Evolutionary conservation across 768 basidiomycete genomes (phyloP).

Genomic region (Macrocybe gigantea): DNA sequence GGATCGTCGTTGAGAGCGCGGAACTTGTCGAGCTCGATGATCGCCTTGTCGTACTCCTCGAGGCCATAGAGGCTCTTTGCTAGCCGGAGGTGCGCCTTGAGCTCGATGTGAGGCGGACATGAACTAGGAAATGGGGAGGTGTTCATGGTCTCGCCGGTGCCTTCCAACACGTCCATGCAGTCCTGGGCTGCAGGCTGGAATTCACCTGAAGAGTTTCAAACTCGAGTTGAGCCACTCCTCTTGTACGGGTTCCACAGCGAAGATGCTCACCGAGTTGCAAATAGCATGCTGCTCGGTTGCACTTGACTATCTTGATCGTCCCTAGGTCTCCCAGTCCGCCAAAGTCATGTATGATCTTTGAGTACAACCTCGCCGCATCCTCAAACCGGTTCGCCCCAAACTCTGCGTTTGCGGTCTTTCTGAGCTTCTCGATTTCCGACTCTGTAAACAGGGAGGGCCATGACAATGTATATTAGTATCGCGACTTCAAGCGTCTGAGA

Average conservation of each 20-base stretch:
- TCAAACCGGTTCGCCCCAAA: background rate
- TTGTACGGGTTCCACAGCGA: background rate
- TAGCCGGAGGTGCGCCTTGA: constrained; percentile 6
- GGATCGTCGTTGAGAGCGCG: constrained; percentile 1
- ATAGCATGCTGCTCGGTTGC: constrained; percentile 9
- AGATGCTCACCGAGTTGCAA: constrained; percentile 2
- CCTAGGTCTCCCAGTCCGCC: background rate
- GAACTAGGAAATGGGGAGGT: background rate
- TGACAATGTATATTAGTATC: too few species aligned
- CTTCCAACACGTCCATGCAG: background rate
- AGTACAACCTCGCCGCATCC: constrained; percentile 1
- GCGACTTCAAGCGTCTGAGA: too few species aligned
- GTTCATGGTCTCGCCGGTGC: background rate
- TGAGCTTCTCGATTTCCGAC: background rate
- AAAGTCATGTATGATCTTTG: background rate
- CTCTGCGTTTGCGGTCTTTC: background rate
- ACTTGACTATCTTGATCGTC: constrained; percentile 2
- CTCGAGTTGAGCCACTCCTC: background rate
- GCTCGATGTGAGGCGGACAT: background rate
- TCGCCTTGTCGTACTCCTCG: constrained; percentile 2
- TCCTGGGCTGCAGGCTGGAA: constrained; percentile 1
- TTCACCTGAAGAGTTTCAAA: background rate
- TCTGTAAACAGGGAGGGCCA: too few species aligned
- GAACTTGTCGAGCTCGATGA: constrained; percentile 4
- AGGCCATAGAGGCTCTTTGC: constrained; percentile 4